A percentile compares a stretch with the other conserved stretches of the same genome.
phyloP scores from a whole-genome alignment of 495 filamentous ascomycete species.

The Apodospora peruviana region DNA sequence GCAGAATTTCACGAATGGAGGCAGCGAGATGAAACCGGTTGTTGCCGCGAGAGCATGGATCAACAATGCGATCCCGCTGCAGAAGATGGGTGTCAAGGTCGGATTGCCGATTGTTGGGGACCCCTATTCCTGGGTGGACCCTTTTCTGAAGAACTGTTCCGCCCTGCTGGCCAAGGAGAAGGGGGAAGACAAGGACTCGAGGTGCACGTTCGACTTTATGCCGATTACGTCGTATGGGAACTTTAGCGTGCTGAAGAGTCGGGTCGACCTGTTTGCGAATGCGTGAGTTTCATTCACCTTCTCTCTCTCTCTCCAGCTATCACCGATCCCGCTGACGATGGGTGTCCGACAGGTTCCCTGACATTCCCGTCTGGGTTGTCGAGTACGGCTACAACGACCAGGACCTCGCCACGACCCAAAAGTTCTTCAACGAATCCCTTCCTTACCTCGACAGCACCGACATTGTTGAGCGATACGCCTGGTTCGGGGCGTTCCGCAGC shows the following conservation, averaged over 20 bases:
- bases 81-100: constrained; percentile 41
- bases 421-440: constrained; percentile 49
- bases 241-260: constrained; percentile 48
- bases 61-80: constrained; percentile 52
- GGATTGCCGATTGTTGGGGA: constrained; percentile 44
- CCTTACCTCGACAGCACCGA: constrained; percentile 46
- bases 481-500: constrained; percentile 58
- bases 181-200: background rate
- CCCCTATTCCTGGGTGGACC: constrained; percentile 51
- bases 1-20: constrained; percentile 40
- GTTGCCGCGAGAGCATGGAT: constrained; percentile 53
- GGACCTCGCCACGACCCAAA: constrained; percentile 41
- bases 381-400: constrained; percentile 47
- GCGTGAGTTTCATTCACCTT: constrained; percentile 12
- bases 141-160: constrained; percentile 45
- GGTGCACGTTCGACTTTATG: constrained; percentile 60
- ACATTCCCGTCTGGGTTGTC: constrained; percentile 52
- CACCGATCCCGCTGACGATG: background rate
- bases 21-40: constrained; percentile 40
- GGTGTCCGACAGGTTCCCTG: constrained; percentile 28
- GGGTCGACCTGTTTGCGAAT: constrained; percentile 21
- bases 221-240: constrained; percentile 62
- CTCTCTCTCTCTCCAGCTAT: background rate
- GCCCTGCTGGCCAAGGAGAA: constrained; percentile 10
- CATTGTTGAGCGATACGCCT: constrained; percentile 52